Base-by-base conservation (phyloP, 345 rosid species). In the Mangifera indica region DNA sequence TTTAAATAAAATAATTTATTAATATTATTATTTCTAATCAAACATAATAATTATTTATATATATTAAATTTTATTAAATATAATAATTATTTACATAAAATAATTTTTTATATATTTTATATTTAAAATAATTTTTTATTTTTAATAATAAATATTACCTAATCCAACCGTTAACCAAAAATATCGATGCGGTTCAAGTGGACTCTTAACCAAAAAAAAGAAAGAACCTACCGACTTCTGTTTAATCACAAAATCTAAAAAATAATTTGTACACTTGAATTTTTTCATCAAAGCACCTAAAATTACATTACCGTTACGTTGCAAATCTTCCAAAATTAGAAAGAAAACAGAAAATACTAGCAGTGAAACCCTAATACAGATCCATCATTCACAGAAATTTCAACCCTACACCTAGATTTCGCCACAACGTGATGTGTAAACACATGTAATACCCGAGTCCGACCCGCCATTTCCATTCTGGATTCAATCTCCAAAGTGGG, bases 401-500 rank as follows among this genome's bases (percentile, higher is more conserved):
- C 84, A 44, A 93, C 91, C 72, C 89, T 80, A 80, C 99, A 96
- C 13, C 64, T 84, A 24, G 91, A 69, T 67, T 82, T 88, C 1
- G 92, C 87, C 58, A 83, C 83, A 77, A 90, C 89, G 46, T 87
- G 93, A 69, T 96, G 99, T 0, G 97, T 91, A 70, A 96, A 90
- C 66, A 96, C 78, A 49, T 86, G 85, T 78, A 96, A 53, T 4
- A 96, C 93, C 78, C 91, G 86, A 45, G 91, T 89, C 85, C 97
- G 91, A 77, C 99, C 99, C 74, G 67, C 93, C 84, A 86, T 80
- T 60, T 79, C 83, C 84, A 84, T 85, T 78, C 79, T 82, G 53
- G 96, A 89, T 82, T 89, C 89, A 15, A 95, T 89, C 88, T 95
- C 97, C 91, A 91, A 73, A 32, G 90, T 86, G 20, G 99, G 95